Evolutionary conservation across 164 flowering plant genomes (phyloP).

Genomic region (Nymphaea thermarum): DNA sequence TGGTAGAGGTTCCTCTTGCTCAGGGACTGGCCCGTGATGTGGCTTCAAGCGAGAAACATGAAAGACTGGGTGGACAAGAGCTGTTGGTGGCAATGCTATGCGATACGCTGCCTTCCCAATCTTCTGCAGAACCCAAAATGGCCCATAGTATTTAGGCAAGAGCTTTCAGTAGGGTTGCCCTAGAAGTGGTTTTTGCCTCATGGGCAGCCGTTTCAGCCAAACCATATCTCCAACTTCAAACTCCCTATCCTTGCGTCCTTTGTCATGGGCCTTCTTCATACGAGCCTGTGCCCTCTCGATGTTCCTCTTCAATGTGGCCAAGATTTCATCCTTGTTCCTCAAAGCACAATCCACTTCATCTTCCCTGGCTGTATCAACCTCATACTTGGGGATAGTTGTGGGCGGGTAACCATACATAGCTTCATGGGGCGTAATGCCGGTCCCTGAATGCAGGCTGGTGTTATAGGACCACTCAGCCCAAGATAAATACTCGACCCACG

Average conservation of each 20-base stretch:
- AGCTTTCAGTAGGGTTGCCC: not conserved
- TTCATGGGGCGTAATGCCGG: not conserved
- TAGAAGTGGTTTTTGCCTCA: not conserved
- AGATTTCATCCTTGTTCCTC: not conserved
- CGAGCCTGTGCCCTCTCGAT: not conserved
- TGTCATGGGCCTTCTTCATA: not conserved
- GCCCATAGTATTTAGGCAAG: not conserved
- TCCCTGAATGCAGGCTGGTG: not conserved
- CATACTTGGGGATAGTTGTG: not conserved
- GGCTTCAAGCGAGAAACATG: too few relatives aligned
- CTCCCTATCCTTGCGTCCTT: not conserved
- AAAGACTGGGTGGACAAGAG: too few relatives aligned
- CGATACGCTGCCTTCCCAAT: not conserved
- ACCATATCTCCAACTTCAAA: not conserved
- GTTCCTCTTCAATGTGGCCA: not conserved
- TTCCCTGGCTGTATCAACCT: not conserved
- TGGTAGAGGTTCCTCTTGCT: too few relatives aligned
- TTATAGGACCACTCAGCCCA: not conserved
- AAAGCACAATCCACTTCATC: not conserved
- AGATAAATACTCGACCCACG: too few relatives aligned
- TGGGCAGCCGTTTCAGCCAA: not conserved
- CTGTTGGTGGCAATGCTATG: not conserved
- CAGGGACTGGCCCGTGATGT: too few relatives aligned
- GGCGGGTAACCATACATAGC: not conserved
- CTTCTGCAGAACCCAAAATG: not conserved